phyloP scores from a whole-genome alignment of 2,329 filamentous ascomycete species.

The Xylaria sp. region DNA sequence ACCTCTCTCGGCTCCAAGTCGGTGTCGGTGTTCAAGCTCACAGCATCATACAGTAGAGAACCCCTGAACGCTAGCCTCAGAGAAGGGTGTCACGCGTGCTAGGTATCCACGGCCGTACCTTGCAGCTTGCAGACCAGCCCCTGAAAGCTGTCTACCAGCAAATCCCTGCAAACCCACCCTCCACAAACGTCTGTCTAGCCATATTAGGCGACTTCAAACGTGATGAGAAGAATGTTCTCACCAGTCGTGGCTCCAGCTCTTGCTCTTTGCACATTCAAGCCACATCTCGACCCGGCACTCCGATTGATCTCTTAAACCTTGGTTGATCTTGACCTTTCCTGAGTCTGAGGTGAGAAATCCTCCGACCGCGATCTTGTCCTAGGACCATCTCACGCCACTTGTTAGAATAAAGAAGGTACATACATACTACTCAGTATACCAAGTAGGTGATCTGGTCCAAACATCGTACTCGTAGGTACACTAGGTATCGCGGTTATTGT shows the following conservation, averaged over 20 bases:
- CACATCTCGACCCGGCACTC: not conserved
- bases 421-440: too few species aligned
- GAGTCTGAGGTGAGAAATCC: slow-evolving; percentile 29
- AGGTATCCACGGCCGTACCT: slow-evolving; percentile 39
- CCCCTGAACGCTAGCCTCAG: slow-evolving; percentile 39
- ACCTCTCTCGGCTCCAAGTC: slow-evolving; percentile 17
- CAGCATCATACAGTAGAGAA: not conserved
- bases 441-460: not conserved
- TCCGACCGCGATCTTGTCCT: slow-evolving; percentile 19
- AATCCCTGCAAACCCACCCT: slow-evolving; percentile 38
- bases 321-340: slow-evolving; percentile 20
- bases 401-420: not conserved
- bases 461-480: not conserved
- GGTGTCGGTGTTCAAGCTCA: slow-evolving; percentile 13
- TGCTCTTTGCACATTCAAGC: not conserved
- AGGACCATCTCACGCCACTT: slow-evolving; percentile 1
- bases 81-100: slow-evolving; percentile 40
- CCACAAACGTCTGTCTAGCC: slow-evolving; percentile 42
- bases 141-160: slow-evolving; percentile 18
- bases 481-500: not conserved
- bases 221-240: slow-evolving; percentile 16
- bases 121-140: slow-evolving; percentile 41
- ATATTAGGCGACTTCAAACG: slow-evolving; percentile 39
- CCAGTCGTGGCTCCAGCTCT: slow-evolving; percentile 17
- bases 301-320: slow-evolving; percentile 1